Evolutionary conservation across 345 rosid species (phyloP), one percentile per base, ranked within the genome.

Genomic region (Draba incana): DNA sequence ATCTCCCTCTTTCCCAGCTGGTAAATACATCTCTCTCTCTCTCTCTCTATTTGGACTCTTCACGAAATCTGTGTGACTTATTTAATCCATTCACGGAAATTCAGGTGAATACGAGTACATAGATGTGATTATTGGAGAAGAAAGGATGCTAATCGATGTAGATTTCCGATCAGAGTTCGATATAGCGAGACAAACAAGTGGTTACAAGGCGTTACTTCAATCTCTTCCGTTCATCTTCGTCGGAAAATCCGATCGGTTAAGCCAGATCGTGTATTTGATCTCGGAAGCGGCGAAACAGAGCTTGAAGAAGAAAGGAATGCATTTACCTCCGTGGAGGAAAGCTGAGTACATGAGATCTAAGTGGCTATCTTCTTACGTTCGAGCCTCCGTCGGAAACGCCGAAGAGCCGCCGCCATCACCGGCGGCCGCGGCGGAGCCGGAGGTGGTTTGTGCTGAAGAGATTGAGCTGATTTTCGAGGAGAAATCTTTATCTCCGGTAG

Each of bases 161-260:
- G 99, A 94, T 76, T 94, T 94, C 71, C 76, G 96, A 78, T 94
- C 99, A 14, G 98, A 94, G 82, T 94, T 94, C 78, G 99, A 93
- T 56, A 87, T 90, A 15, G 98, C 91, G 13, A 77, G 98, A 60
- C 83, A 96, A 25, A 94, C 96, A 0, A 80, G 84, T 31, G 71
- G 85, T 0, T 94, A 87, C 81, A 94, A 80, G 64, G 81, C 90
- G 47, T 65, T 91, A 27, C 90, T 94, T 46, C 95, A 86, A 76
- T 71, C 77, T 49, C 79, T 94, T 65, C 99, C 99, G 64, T 79
- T 71, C 70, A 84, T 94, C 25, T 91, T 89, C 76, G 96, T 91
- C 57, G 99, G 99, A 0, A 91, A 89, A 75, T 63, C 89, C 16
- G 95, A 91, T 54, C 94, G 98, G 59, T 79, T 94, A 7, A 79